These are phyloP conservation scores for Leccinum longicurvipes DNA, from an alignment of 768 basidiomycete genomes.

Conservation along the genomic window DNA sequence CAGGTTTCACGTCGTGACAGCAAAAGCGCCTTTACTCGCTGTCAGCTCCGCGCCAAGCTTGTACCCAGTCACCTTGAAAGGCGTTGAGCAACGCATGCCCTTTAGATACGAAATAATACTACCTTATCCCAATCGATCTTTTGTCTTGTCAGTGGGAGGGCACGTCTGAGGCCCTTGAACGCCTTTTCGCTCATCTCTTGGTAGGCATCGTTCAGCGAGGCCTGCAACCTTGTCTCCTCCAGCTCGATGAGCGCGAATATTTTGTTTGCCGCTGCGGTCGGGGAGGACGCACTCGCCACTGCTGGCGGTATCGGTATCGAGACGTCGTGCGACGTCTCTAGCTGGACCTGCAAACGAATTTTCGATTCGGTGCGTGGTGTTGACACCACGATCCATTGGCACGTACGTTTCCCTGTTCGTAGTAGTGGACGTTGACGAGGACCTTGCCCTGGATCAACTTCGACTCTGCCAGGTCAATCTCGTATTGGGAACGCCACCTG, in stretches of 20 bases:
- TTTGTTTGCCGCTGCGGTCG: slow-evolving; percentile 57
- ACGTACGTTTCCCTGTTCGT: slow-evolving; percentile 85
- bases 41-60: slow-evolving; percentile 76
- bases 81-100: not conserved
- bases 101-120: slow-evolving; percentile 7
- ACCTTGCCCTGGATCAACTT: slow-evolving; percentile 69
- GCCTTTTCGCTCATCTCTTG: slow-evolving; percentile 90
- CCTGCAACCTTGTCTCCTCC: slow-evolving; percentile 79
- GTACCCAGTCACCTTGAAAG: slow-evolving; percentile 45
- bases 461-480: slow-evolving; percentile 56
- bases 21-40: slow-evolving; percentile 58
- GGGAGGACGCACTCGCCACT: slow-evolving; percentile 48
- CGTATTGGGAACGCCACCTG: slow-evolving; percentile 89
- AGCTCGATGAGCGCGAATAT: slow-evolving; percentile 77
- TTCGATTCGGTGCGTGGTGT: not conserved
- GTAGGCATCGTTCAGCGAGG: slow-evolving; percentile 76
- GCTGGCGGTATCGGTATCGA: slow-evolving; percentile 62
- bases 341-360: slow-evolving; percentile 67
- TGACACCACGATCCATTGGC: slow-evolving; percentile 33
- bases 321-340: slow-evolving; percentile 69
- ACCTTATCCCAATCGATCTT: slow-evolving; percentile 98
- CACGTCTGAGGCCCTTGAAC: slow-evolving; percentile 87
- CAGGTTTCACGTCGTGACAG: slow-evolving; percentile 22
- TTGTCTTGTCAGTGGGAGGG: slow-evolving; percentile 86
- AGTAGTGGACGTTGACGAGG: slow-evolving; percentile 89